Percentiles rank a stretch among this genome's conserved stretches.
Conservation (phyloP, 768 basidiomycete species). For the Lactifluus echinatus region DNA sequence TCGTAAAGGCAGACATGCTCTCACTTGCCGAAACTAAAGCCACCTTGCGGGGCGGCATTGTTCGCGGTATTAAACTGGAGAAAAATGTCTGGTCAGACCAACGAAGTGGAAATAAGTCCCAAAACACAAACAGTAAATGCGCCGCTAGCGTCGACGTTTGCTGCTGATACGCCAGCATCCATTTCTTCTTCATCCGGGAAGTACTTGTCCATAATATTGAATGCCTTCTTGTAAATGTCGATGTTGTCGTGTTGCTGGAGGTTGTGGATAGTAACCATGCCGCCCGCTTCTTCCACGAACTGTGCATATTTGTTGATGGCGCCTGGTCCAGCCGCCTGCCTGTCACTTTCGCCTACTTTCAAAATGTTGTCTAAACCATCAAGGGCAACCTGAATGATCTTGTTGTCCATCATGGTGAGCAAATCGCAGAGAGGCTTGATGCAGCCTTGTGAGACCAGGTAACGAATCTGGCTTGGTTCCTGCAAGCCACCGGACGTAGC, state of each 20-base stretch:
- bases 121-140: slow-evolving; percentile 56
- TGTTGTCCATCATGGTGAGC: slow-evolving; percentile 98
- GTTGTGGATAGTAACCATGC: slow-evolving; percentile 98
- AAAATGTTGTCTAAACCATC: slow-evolving; percentile 98
- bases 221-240: slow-evolving; percentile 99
- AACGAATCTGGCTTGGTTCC: slow-evolving; percentile 94
- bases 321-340: slow-evolving; percentile 68
- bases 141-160: slow-evolving; percentile 64
- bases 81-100: not conserved
- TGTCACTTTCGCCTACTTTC: slow-evolving; percentile 96
- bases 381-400: slow-evolving; percentile 96
- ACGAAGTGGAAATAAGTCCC: not conserved
- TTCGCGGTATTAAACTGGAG: slow-evolving; percentile 73
- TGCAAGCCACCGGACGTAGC: slow-evolving; percentile 96
- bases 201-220: slow-evolving; percentile 97
- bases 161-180: slow-evolving; percentile 71
- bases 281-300: slow-evolving; percentile 95
- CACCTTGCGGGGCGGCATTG: slow-evolving; percentile 82
- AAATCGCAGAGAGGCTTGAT: slow-evolving; percentile 98
- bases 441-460: slow-evolving; percentile 95
- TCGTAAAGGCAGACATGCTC: slow-evolving; percentile 21
- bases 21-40: slow-evolving; percentile 87
- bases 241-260: slow-evolving; percentile 99
- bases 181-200: slow-evolving; percentile 97
- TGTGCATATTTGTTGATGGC: slow-evolving; percentile 88